Percentiles rank a stretch among this genome's conserved stretches.
These are phyloP conservation scores for Ophiosphaerella narmari DNA, from an alignment of 2,329 filamentous ascomycete species.

Conservation along the genomic window DNA sequence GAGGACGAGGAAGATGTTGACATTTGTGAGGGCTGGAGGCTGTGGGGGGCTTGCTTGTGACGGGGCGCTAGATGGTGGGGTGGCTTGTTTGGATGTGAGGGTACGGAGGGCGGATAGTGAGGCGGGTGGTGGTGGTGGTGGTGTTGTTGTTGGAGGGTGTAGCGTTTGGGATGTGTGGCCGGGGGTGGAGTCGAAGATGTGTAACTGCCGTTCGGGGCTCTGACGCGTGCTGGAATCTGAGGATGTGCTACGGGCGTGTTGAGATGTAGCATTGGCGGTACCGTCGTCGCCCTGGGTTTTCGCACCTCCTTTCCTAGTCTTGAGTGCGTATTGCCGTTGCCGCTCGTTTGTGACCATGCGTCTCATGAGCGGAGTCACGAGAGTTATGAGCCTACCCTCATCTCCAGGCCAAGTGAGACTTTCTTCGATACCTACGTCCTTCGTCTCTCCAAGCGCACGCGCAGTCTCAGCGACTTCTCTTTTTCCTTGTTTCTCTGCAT, in stretches of 20 bases:
- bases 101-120: background rate
- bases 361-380: conserved; percentile 61
- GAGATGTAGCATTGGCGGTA: conserved; percentile 19
- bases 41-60: background rate
- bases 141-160: conserved; percentile 1
- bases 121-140: background rate
- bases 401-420: conserved; percentile 60
- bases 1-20: conserved; percentile 67
- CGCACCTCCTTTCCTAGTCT: conserved; percentile 56
- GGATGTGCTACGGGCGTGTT: conserved; percentile 5
- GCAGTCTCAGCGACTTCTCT: conserved; percentile 40
- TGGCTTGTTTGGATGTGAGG: background rate
- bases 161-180: conserved; percentile 1
- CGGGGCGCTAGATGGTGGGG: conserved; percentile 8
- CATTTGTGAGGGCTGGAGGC: conserved; percentile 44
- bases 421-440: conserved; percentile 34
- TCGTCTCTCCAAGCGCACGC: conserved; percentile 48
- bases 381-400: conserved; percentile 59
- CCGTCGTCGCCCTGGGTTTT: conserved; percentile 39
- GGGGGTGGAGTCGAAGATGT: conserved; percentile 12
- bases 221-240: conserved; percentile 1
- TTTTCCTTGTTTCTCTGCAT: conserved; percentile 38
- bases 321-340: conserved; percentile 62
- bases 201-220: conserved; percentile 17
- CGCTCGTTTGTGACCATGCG: conserved; percentile 65